These are phyloP conservation scores for Coemansia sp. DNA, from an alignment of 192 early-diverging fungal species.

Conservation along the genomic window DNA sequence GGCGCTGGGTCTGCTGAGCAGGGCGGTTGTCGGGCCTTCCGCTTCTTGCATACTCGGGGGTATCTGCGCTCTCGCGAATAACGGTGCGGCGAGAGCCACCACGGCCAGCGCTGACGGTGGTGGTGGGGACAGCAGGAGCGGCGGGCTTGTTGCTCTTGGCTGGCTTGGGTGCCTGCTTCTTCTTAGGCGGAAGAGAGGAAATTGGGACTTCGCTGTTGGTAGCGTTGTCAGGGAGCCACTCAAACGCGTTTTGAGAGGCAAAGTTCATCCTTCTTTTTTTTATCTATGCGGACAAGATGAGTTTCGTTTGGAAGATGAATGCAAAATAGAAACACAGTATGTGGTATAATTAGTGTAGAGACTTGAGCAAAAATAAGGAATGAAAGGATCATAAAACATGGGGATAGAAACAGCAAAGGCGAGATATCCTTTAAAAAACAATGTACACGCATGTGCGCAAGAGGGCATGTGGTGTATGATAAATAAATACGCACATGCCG, in stretches of 20 bases:
- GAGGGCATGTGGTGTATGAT: background rate
- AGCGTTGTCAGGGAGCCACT: conserved; percentile 65
- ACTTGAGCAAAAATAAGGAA: background rate
- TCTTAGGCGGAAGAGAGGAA: conserved; percentile 22
- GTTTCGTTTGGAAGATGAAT: background rate
- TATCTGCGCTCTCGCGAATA: conserved; percentile 1
- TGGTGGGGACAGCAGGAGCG: conserved; percentile 13
- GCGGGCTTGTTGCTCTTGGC: conserved; percentile 11
- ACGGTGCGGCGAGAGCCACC: conserved; percentile 31
- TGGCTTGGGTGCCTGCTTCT: conserved; percentile 12
- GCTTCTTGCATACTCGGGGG: background rate
- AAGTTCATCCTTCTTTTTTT: conserved; percentile 50
- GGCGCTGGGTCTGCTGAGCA: too few relatives aligned
- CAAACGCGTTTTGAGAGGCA: conserved; percentile 63
- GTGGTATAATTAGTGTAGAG: background rate
- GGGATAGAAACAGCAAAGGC: background rate
- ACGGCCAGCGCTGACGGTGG: conserved; percentile 20
- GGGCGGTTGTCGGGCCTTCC: conserved; percentile 50
- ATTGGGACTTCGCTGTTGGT: conserved; percentile 49
- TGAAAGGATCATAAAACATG: background rate
- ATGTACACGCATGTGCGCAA: background rate
- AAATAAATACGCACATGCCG: background rate
- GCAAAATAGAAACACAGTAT: background rate
- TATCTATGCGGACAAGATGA: background rate
- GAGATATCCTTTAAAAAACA: background rate